phyloP scores from a whole-genome alignment of 2,329 filamentous ascomycete genomes.

The Pestalotiopsis sp. region DNA sequence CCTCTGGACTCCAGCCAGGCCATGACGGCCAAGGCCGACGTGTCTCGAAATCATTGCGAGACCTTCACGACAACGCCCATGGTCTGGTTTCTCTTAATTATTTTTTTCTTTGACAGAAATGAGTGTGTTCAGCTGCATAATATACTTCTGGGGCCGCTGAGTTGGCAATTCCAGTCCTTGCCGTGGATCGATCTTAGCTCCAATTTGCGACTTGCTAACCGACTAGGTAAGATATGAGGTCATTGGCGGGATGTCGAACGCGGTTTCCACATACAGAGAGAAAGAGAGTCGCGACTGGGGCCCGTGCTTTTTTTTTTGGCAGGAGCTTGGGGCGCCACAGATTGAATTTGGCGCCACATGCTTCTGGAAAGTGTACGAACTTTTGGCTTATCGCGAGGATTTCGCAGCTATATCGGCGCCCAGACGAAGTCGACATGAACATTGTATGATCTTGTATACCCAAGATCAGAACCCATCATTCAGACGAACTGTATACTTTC shows the following conservation, averaged over 20 bases:
- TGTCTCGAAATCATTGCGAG: constrained; percentile 35
- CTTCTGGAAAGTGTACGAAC: background rate
- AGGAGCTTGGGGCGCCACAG: background rate
- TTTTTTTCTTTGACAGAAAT: background rate
- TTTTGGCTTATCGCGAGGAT: background rate
- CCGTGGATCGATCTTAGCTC: background rate
- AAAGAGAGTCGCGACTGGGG: background rate
- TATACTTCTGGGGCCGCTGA: background rate
- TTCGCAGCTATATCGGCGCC: background rate
- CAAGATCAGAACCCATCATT: background rate
- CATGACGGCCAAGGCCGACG: constrained; percentile 34
- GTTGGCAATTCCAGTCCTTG: background rate
- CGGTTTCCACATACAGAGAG: background rate
- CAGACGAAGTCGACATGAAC: background rate
- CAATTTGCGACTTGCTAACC: background rate
- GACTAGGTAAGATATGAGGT: background rate
- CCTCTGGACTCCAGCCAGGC: constrained; percentile 28
- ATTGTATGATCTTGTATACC: background rate
- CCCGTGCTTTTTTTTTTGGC: background rate
- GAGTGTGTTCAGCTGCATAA: background rate
- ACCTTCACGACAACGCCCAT: background rate
- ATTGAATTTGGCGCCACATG: background rate
- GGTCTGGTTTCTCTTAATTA: background rate
- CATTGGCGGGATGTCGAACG: constrained; percentile 3
- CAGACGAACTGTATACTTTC: background rate